These are phyloP conservation scores for Microascus cirrosus DNA, from an alignment of 2,329 filamentous ascomycete species.

Conservation along the genomic window DNA sequence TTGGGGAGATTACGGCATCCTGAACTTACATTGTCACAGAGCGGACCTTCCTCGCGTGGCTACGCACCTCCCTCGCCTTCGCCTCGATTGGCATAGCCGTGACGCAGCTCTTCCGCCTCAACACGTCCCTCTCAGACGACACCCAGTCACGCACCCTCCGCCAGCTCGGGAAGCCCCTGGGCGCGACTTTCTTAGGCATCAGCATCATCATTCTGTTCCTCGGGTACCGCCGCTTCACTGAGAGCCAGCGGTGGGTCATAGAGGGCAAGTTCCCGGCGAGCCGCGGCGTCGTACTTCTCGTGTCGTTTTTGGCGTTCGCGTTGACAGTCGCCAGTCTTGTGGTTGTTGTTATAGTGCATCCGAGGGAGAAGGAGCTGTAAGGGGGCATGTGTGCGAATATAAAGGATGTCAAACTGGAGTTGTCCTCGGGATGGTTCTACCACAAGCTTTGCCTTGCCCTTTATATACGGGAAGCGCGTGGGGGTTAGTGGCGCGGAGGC, in stretches of 20 bases:
- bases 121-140: slow-evolving; percentile 44
- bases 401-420: background rate
- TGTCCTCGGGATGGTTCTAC: background rate
- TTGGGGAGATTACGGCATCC: background rate
- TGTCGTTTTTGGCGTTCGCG: slow-evolving; percentile 53
- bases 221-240: slow-evolving; percentile 69
- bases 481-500: background rate
- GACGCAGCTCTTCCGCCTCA: slow-evolving; percentile 76
- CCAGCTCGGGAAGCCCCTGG: slow-evolving; percentile 61
- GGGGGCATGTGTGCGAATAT: background rate
- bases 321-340: slow-evolving; percentile 51
- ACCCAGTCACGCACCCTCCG: slow-evolving; percentile 31
- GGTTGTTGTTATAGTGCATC: slow-evolving; percentile 46
- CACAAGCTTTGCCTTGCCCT: background rate
- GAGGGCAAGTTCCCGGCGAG: slow-evolving; percentile 71
- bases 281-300: slow-evolving; percentile 60
- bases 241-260: slow-evolving; percentile 70
- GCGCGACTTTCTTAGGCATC: slow-evolving; percentile 65
- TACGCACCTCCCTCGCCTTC: slow-evolving; percentile 71
- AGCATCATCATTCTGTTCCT: slow-evolving; percentile 64
- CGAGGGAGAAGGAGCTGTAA: slow-evolving; percentile 9
- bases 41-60: slow-evolving; percentile 76
- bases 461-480: background rate
- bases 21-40: slow-evolving; percentile 34
- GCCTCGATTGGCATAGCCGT: slow-evolving; percentile 74